These are phyloP conservation scores for Colletotrichum destructivum DNA, from an alignment of 2,329 filamentous ascomycete species.

Conservation along the genomic window DNA sequence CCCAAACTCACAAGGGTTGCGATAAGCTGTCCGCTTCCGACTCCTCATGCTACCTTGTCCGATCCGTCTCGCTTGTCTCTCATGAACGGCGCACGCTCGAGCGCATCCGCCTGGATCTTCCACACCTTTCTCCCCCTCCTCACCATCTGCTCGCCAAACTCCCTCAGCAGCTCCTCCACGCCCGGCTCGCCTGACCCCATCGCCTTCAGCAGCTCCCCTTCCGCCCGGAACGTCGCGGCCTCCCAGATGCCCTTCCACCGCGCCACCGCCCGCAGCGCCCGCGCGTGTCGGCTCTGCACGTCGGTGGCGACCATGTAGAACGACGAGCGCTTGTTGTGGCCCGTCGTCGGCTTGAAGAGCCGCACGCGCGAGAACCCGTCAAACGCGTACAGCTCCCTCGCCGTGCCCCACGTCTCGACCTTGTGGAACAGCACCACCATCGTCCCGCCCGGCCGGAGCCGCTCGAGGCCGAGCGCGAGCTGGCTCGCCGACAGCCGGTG, in stretches of 20 bases:
- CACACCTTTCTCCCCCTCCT: slow-evolving; percentile 52
- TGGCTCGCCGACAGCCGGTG: slow-evolving; percentile 55
- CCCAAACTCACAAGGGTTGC: too few relatives aligned
- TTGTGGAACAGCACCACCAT: slow-evolving; percentile 64
- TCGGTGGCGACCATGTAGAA: slow-evolving; percentile 68
- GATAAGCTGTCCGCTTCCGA: not conserved
- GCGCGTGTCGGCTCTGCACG: slow-evolving; percentile 51
- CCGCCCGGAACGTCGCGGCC: slow-evolving; percentile 54
- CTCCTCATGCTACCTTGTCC: not conserved
- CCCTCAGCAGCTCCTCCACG: slow-evolving; percentile 49
- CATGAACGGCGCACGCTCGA: slow-evolving; percentile 49
- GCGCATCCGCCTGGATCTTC: slow-evolving; percentile 52
- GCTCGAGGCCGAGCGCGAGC: slow-evolving; percentile 62
- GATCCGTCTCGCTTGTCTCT: too few relatives aligned
- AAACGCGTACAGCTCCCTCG: slow-evolving; percentile 55
- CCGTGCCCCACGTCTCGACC: too few relatives aligned
- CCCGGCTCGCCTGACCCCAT: slow-evolving; percentile 23
- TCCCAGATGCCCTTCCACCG: slow-evolving; percentile 59
- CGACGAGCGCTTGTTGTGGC: slow-evolving; percentile 61
- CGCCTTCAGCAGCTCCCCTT: slow-evolving; percentile 33
- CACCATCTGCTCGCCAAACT: slow-evolving; percentile 55
- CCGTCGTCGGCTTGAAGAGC: slow-evolving; percentile 60
- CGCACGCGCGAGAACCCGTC: slow-evolving; percentile 57
- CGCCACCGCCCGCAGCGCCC: slow-evolving; percentile 54
- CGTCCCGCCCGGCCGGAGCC: slow-evolving; percentile 62